Evolutionary conservation across 2,329 filamentous ascomycete species (phyloP), one percentile per base, ranked within the genome.

Genomic region (Microcyclosporella mali): DNA sequence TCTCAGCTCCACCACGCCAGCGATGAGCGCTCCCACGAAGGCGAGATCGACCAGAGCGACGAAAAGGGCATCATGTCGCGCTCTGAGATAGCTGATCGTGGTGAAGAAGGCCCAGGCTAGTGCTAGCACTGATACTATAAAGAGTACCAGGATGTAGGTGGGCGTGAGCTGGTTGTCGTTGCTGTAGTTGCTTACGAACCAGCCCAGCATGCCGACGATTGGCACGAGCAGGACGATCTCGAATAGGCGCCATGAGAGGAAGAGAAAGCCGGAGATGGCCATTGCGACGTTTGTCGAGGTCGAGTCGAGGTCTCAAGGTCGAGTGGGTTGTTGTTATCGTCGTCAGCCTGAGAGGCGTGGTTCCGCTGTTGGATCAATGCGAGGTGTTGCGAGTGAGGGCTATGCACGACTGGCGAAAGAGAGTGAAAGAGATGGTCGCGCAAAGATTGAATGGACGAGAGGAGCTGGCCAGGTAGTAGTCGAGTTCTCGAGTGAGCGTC

Each of bases 11-110:
- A 78, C 79, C 46, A 80, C 77, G 17, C 67, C 73, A 3, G 75
- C 78, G 45, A 82, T 79, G 62, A 82, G 73, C n/a, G 75, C 75
- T 50, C 78, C 78, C 45, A 81, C 68, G 65, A 82, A 80, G 60
- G 70, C 70, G 17, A 82, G 68, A 56, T 82, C 78, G 51, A 82
- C 63, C 52, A 81, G 74, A 14, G 75, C 72, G 55, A 82, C 77
- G 63, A 82, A 81, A 44, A 65, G 54, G 42, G 69, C 77, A 6
- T 76, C 79, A 60, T 79, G 76, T 41, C 74, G 70, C 36, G 78
- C 78, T 48, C 74, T 74, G 14, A 72, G 66, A 58, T 79, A 78
- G 43, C 75, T 72, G 62, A 83, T 69, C 15, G 80, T 62, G 2
- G 79, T 83, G 49, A 75, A 77, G 42, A 81, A 55, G 29, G 71